Evolutionary conservation across 2,329 filamentous ascomycete genomes (phyloP), one percentile per base, ranked within the genome.

Genomic region (Cucurbitaria berberidis): DNA sequence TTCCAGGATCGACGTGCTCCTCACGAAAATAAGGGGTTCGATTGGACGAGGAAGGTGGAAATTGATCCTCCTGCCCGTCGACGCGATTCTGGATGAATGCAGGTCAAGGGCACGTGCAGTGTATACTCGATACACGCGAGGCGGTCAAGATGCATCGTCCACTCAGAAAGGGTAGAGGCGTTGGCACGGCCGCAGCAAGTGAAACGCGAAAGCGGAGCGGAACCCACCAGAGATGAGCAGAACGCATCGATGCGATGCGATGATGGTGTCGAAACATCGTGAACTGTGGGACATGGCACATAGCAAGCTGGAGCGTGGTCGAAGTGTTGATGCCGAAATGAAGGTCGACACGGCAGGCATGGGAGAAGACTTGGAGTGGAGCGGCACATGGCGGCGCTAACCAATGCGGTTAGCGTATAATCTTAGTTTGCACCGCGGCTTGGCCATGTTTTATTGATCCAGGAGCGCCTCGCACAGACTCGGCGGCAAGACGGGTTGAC

Each of bases 271-370:
- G 24, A 7, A 11, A 45, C 49, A 48, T 45, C 29, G 40, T 29
- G n/a, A n/a, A 51, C 49, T 29, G 35, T 35, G 48, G 24, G 5
- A 9, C 9, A 26, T 53, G 48, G 46, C 30, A 53, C 26, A 39
- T 32, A 24, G 42, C 35, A 41, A 24, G 45, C 27, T 30, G 15
- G 22, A 49, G 41, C 41, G 52, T 50, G 49, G 34, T 48, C 34
- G 24, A 45, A 51, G 54, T 34, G 50, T 26, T 51, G 51, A 52
- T 48, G 51, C 55, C 64, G 65, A 67, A 66, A 68, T 67, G 60
- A 67, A 62, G 51, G 38, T 53, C 45, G 43, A 32, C 52, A 52
- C 41, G 48, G 36, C 35, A 48, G 50, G 51, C 48, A 39, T 56
- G 29, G 48, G 53, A 38, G 29, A 38, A 48, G 32, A 29, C 52